phyloP scores from a whole-genome alignment of 192 early-diverging fungal genomes.

The Haplosporangium gracile region DNA sequence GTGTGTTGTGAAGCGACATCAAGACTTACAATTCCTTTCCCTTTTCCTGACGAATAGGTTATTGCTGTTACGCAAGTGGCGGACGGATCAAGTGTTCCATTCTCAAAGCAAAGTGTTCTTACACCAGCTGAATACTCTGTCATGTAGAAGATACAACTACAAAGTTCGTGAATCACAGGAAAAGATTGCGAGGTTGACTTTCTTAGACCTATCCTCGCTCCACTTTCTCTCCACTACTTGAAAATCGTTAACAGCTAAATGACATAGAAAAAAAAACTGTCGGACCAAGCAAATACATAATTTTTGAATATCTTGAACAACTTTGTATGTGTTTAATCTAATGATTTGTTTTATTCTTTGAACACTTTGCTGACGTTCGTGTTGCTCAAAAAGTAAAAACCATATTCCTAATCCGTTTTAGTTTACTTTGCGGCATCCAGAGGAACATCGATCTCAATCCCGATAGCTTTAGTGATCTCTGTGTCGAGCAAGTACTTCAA shows the following conservation, averaged over 20 bases:
- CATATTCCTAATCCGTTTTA: neutral
- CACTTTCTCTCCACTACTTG: too few species aligned
- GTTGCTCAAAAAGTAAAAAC: too few species aligned
- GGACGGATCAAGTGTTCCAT: constrained; percentile 72
- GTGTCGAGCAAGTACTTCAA: constrained; percentile 76
- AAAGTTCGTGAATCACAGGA: neutral
- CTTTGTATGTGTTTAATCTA: too few species aligned
- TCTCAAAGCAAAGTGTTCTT: constrained; percentile 80
- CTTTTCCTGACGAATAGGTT: constrained; percentile 56
- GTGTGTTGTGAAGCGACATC: too few species aligned
- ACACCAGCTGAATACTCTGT: constrained; percentile 86
- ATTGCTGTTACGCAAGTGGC: constrained; percentile 63
- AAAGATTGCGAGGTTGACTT: neutral
- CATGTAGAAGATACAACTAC: constrained; percentile 63
- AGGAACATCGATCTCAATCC: constrained; percentile 59
- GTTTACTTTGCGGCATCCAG: constrained; percentile 22
- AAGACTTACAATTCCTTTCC: neutral
- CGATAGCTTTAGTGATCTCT: constrained; percentile 73
- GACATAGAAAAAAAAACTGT: too few species aligned
- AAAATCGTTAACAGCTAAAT: too few species aligned
- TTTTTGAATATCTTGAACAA: too few species aligned
- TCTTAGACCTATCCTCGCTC: neutral
- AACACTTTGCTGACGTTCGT: too few species aligned
- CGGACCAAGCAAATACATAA: too few species aligned
- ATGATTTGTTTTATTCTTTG: too few species aligned